Percentiles rank a stretch among this genome's conserved stretches.
Conservation (phyloP, 2,329 filamentous ascomycete species). For the Paracamarosporium sp. region DNA sequence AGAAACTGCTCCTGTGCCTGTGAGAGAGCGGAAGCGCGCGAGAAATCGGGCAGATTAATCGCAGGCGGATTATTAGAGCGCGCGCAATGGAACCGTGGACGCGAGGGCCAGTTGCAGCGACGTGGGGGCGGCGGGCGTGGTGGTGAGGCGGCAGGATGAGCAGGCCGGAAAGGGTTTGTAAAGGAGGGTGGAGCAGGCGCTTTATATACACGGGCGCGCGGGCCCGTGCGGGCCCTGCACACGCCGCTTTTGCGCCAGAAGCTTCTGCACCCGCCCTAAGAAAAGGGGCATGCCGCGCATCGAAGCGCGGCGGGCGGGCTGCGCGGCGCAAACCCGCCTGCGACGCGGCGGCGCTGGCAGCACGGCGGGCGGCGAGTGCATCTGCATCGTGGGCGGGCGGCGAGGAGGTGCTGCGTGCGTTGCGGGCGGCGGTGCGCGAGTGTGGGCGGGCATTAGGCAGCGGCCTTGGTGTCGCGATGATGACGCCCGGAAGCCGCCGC, state of each 20-base stretch:
- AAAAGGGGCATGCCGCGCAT: slow-evolving; percentile 13
- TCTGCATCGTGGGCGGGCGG: not conserved
- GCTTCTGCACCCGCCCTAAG: slow-evolving; percentile 19
- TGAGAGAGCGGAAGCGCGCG: slow-evolving; percentile 40
- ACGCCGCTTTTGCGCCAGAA: slow-evolving; percentile 36
- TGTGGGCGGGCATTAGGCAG: not conserved
- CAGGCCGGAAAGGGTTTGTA: slow-evolving; percentile 35
- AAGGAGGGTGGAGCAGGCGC: slow-evolving; percentile 27
- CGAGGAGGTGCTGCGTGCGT: not conserved
- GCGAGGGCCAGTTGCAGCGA: slow-evolving; percentile 35
- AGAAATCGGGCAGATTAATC: slow-evolving; percentile 24
- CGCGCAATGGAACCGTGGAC: slow-evolving; percentile 35
- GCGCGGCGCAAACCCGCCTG: slow-evolving; percentile 8
- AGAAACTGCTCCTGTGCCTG: slow-evolving; percentile 25
- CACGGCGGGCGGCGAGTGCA: too few species aligned
- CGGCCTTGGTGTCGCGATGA: not conserved
- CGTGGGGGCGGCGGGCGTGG: slow-evolving; percentile 30
- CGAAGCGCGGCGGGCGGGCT: slow-evolving; percentile 13
- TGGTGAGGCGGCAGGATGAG: slow-evolving; percentile 24
- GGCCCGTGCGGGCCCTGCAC: slow-evolving; percentile 3
- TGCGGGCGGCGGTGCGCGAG: not conserved
- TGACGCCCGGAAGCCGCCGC: not conserved
- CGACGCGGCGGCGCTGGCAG: too few species aligned
- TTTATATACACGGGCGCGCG: slow-evolving; percentile 29
- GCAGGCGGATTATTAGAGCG: slow-evolving; percentile 36